A percentile compares a stretch with the other conserved stretches of the same genome.
Evolutionary conservation across 2,329 filamentous ascomycete species (phyloP).

Genomic region (Chrysosporium keratinophilum): DNA sequence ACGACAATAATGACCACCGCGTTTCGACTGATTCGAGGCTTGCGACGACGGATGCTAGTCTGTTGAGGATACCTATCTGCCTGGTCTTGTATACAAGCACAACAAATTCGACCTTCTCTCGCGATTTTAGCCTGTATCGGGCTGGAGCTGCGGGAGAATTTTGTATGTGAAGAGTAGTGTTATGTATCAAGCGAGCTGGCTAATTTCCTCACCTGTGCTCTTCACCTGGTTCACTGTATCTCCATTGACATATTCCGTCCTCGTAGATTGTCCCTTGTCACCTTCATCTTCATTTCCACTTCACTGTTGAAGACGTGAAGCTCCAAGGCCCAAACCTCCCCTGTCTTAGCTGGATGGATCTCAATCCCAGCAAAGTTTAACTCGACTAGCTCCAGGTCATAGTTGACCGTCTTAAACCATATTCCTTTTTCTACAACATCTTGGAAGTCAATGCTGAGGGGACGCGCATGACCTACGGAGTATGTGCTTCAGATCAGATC

Average conservation of each 20-base stretch:
- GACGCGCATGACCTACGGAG: too few relatives aligned
- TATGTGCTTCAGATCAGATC: too few relatives aligned
- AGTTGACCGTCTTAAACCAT: too few relatives aligned
- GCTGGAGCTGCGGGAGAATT: not conserved
- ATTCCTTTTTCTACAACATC: too few relatives aligned
- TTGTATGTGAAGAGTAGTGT: slow-evolving; percentile 10
- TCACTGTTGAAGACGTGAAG: not conserved
- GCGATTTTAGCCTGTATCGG: not conserved
- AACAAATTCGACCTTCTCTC: not conserved
- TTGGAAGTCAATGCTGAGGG: too few relatives aligned
- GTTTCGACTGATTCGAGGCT: slow-evolving; percentile 1
- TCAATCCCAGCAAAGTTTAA: too few relatives aligned
- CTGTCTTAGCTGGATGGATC: too few relatives aligned
- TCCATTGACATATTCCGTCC: not conserved
- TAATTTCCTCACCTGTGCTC: slow-evolving; percentile 2
- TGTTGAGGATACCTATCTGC: slow-evolving; percentile 15
- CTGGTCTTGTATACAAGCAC: slow-evolving; percentile 7
- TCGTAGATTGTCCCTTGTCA: not conserved
- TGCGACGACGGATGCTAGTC: slow-evolving; percentile 10
- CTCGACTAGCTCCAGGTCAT: too few relatives aligned
- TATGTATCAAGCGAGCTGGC: slow-evolving; percentile 8
- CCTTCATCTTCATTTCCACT: not conserved
- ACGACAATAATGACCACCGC: not conserved
- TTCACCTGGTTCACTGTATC: not conserved
- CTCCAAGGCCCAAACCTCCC: too few relatives aligned